These are phyloP conservation scores for Kurtzmaniella cleridarum DNA, from an alignment of 805 yeast genomes.

Conservation along the genomic window DNA sequence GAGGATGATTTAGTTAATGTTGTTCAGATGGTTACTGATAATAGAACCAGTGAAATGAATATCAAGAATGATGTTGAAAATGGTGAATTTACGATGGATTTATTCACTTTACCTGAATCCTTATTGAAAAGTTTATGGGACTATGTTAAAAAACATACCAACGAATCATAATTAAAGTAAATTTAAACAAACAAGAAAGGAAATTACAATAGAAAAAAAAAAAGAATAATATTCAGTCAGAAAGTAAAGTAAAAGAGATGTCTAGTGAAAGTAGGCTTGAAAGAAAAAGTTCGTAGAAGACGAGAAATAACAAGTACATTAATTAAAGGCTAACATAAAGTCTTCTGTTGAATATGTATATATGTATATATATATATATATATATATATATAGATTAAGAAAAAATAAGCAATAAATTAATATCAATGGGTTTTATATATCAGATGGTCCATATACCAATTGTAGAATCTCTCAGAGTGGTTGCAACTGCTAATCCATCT, in stretches of 20 bases:
- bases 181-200: too few species aligned
- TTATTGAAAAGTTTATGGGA: slow-evolving; percentile 92
- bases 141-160: slow-evolving; percentile 70
- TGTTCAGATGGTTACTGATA: slow-evolving; percentile 96
- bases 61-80: slow-evolving; percentile 92
- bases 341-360: background rate
- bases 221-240: background rate
- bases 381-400: background rate
- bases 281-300: background rate
- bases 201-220: too few species aligned
- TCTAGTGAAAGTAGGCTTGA: background rate
- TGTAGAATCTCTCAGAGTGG: slow-evolving; percentile 79
- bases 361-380: background rate
- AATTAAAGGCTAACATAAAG: background rate
- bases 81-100: slow-evolving; percentile 96
- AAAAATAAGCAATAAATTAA: background rate
- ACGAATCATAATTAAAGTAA: slow-evolving; percentile 18
- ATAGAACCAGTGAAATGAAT: slow-evolving; percentile 91
- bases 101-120: slow-evolving; percentile 87
- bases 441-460: slow-evolving; percentile 56
- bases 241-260: background rate
- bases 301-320: background rate
- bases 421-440: background rate
- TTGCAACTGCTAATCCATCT: slow-evolving; percentile 71
- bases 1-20: slow-evolving; percentile 93